Conservation (phyloP, 2,329 filamentous ascomycete genomes). For the Claviceps spartinae region DNA sequence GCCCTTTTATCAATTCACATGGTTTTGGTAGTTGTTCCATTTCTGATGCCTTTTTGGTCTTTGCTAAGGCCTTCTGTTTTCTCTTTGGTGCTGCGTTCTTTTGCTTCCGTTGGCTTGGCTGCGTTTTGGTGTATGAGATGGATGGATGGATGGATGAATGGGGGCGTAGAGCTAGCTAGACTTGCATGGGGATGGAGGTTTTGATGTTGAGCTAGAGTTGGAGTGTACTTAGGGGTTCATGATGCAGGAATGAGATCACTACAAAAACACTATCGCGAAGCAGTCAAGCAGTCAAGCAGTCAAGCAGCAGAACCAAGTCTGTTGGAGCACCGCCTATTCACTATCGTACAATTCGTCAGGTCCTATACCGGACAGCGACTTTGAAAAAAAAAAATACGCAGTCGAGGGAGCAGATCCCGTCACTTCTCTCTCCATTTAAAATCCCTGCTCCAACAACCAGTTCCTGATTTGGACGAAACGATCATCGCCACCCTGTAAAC, state of each 20-base stretch:
- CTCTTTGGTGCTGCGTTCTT: not conserved
- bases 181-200: slow-evolving; percentile 8
- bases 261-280: too few relatives aligned
- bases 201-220: slow-evolving; percentile 2
- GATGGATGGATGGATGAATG: too few relatives aligned
- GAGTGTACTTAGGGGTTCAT: too few relatives aligned
- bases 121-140: slow-evolving; percentile 5
- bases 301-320: too few relatives aligned
- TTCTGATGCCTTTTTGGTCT: not conserved
- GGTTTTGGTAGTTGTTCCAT: not conserved
- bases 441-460: slow-evolving; percentile 23
- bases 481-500: slow-evolving; percentile 14
- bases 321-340: not conserved
- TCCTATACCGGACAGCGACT: too few relatives aligned
- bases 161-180: slow-evolving; percentile 11
- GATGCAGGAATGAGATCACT: too few relatives aligned
- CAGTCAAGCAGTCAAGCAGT: too few relatives aligned
- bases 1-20: not conserved
- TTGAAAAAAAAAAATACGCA: too few relatives aligned
- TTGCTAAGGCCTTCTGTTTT: not conserved
- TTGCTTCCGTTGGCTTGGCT: too few relatives aligned
- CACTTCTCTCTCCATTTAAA: slow-evolving; percentile 12
- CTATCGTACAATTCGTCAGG: slow-evolving; percentile 6
- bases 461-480: too few relatives aligned
- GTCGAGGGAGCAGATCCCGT: too few relatives aligned